phyloP scores from a whole-genome alignment of 352 stramenopile genomes.

The Globisporangium carolinianum region DNA sequence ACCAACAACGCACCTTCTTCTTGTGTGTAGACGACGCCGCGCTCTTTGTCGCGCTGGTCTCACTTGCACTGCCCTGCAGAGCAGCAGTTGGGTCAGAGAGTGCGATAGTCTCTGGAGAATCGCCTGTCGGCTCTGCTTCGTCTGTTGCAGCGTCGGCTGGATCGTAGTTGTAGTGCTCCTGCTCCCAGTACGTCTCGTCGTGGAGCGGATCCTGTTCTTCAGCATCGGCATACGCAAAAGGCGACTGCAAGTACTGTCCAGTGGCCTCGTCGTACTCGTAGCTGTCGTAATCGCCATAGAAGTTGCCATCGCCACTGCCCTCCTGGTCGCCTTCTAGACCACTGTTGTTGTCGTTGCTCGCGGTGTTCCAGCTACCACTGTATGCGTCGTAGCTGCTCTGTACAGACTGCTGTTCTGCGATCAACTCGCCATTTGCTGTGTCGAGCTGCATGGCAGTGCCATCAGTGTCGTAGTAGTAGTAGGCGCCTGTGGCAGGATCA shows the following conservation, averaged over 20 bases:
- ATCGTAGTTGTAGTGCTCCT: slow-evolving; percentile 23
- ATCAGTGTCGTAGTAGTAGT: neutral
- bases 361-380: too few relatives aligned
- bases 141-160: neutral
- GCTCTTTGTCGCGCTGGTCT: neutral
- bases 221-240: slow-evolving; percentile 2
- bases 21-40: slow-evolving; percentile 1
- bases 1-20: slow-evolving; percentile 3
- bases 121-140: neutral
- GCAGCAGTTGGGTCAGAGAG: too few relatives aligned
- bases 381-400: too few relatives aligned
- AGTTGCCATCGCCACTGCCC: neutral
- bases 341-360: neutral
- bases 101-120: too few relatives aligned
- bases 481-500: neutral
- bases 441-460: neutral
- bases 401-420: too few relatives aligned
- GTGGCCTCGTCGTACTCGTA: neutral
- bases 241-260: neutral
- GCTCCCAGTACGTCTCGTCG: slow-evolving; percentile 44
- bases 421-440: neutral
- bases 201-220: slow-evolving; percentile 23
- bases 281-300: neutral
- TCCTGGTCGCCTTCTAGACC: neutral
- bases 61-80: too few relatives aligned